Evolutionary conservation across 495 filamentous ascomycete genomes (phyloP), one percentile per base, ranked within the genome.

Genomic region (Bacidia rubella): DNA sequence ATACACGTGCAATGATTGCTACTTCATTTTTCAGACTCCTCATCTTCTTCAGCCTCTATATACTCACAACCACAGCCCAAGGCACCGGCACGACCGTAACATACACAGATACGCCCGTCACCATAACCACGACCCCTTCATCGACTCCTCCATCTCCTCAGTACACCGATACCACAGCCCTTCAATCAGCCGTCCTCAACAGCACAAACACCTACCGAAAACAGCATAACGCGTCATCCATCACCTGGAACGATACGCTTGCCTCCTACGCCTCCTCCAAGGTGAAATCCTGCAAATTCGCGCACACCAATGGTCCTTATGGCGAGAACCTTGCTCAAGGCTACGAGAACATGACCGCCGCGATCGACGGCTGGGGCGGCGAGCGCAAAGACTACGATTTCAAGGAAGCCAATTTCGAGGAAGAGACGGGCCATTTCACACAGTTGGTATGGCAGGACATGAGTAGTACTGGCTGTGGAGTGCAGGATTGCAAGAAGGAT

Each of bases 371-470:
- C 20, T 92, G 86, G 86, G 85, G 75, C 11, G 58, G 78, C 55
- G 87, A 92, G 65, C 54, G 74, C 11, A 48, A 56, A 0, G 25
- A 66, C 4, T 90, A 88, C 58, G 62, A 87, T 55, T 87, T 75
- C 65, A 11, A 58, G 0, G 59, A 67, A 2, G 67, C 70, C 75
- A 72, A 69, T 0, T 89, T 85, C 62, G 67, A 55, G 7, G 73
- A 84, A 54, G 58, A 66, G 17, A 88, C 86, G n/a, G 87, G 86
- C 0, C 86, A 93, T 66, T 93, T 87, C 64, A 87, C 86, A 23
- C 86, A 90, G 70, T 63, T 93, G 41, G 85, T 90, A 1, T 93
- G 87, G 87, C 79, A 75, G 63, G 68, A 70, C 29, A 88, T 84
- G 10, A 81, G 65, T 19, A 65, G 72, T 42, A 76, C 89, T 0